Base-by-base conservation (phyloP, 441 rosid genomes). In the Viola pubescens region DNA sequence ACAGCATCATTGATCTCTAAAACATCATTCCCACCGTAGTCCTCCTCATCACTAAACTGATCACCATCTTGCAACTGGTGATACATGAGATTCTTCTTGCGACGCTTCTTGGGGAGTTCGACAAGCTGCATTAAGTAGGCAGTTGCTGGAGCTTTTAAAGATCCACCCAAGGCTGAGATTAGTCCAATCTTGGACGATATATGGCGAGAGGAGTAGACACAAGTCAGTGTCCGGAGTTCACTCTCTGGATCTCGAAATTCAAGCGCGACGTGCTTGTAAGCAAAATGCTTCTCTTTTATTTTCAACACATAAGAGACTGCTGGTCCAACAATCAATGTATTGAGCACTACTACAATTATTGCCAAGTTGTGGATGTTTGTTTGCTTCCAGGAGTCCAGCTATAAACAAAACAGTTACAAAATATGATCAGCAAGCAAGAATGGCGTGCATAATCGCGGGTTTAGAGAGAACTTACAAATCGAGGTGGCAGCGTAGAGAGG, bases 201-300 rank as follows among this genome's bases (percentile, higher is more conserved):
- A 34, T 86, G 88, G 55, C 94, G 97, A 39, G 90, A 82, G 4
- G 80, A 80, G 3, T 88, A 88, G 12, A 80, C 90, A 43, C 97
- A 91, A 16, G 78, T 69, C 61, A 88, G 64, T 59, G 81, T 56
- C 45, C 96, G 86, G 44, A 88, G 82, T 65, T 91, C 96, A 2
- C 66, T 66, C 45, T 73, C 86, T 0, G 79, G 75, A 39, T 73
- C 68, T 12, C 69, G 77, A 38, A 60, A 63, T 65, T 91, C 94
- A 3, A 91, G 68, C 10, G 83, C 54, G 44, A 76, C 78, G n/a
- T 68, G 71, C 4, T 59, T 68, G 58, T 80, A 80, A 48, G 79
- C 64, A 8, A 79, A 73, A 52, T 71, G 62, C 47, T 52, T 69
- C 49, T 77, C 86, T 40, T 77, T 71, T 53, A 38, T 66, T 60